These are phyloP conservation scores for Chytriomyces sp. DNA, from an alignment of 192 early-diverging fungal species.

Conservation along the genomic window DNA sequence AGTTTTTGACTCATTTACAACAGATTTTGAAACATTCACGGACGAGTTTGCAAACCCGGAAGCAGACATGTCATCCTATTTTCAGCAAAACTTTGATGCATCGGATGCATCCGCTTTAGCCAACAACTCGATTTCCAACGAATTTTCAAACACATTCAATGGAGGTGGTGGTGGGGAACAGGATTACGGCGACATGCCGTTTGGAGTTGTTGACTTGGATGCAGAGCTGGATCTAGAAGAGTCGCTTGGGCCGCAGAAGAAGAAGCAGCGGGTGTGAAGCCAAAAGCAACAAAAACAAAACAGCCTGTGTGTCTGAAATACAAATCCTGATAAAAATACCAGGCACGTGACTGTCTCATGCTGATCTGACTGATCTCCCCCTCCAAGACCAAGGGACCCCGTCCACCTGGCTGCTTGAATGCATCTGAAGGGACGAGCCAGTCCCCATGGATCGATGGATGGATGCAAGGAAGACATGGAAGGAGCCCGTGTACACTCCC, in stretches of 20 bases:
- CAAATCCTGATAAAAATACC: too few species aligned
- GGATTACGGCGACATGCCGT: not conserved
- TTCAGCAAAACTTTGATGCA: not conserved
- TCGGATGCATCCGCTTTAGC: not conserved
- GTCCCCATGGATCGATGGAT: too few species aligned
- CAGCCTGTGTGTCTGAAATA: too few species aligned
- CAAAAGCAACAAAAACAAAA: too few species aligned
- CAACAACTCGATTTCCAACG: not conserved
- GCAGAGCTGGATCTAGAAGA: not conserved
- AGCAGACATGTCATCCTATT: not conserved
- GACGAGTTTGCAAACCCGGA: constrained; percentile 4
- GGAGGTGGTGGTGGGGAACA: not conserved
- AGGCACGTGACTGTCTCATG: too few species aligned
- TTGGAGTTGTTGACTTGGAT: not conserved
- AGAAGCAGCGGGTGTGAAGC: not conserved
- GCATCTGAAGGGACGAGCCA: too few species aligned
- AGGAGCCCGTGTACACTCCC: too few species aligned
- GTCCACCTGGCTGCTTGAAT: too few species aligned
- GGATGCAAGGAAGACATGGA: too few species aligned
- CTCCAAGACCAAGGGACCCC: too few species aligned
- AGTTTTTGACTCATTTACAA: not conserved
- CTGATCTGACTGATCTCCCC: too few species aligned
- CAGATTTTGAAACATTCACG: not conserved
- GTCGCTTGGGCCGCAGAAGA: not conserved
- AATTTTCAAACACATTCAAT: not conserved